phyloP scores from a whole-genome alignment of 164 flowering plant species.

The Pachysandra terminalis region DNA sequence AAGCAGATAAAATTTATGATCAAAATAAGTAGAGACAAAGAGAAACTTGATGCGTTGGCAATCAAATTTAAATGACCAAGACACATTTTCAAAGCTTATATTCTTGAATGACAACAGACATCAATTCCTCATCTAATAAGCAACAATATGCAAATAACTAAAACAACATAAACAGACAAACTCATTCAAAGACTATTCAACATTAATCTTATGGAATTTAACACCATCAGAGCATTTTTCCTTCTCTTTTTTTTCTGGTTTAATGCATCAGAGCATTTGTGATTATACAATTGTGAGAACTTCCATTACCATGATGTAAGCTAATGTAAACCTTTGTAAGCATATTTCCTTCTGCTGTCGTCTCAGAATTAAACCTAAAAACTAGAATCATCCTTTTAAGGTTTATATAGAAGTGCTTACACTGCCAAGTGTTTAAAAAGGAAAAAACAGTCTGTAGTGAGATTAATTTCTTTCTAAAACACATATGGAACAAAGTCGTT shows the following conservation, averaged over 20 bases:
- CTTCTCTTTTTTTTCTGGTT: no score
- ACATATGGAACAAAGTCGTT: background rate
- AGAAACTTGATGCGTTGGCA: background rate
- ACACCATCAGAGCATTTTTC: background rate
- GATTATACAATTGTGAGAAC: background rate
- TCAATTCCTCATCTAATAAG: no score
- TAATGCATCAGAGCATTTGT: no score
- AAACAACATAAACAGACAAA: no score
- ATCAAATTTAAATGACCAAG: background rate
- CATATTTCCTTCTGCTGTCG: background rate
- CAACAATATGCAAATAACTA: background rate
- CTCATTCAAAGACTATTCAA: no score
- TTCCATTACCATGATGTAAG: background rate
- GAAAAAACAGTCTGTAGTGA: background rate
- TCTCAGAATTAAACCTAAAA: background rate
- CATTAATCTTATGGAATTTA: background rate
- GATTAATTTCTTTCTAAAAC: background rate
- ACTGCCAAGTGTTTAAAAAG: background rate
- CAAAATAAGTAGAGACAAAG: background rate
- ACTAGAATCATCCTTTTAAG: background rate
- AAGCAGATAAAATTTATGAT: slow-evolving; percentile 7
- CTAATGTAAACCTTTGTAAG: background rate
- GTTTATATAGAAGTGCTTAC: background rate
- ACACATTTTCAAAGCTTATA: background rate
- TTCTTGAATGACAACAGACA: no score